Conservation (phyloP, 345 rosid species). For the Eucalyptus rudis region DNA sequence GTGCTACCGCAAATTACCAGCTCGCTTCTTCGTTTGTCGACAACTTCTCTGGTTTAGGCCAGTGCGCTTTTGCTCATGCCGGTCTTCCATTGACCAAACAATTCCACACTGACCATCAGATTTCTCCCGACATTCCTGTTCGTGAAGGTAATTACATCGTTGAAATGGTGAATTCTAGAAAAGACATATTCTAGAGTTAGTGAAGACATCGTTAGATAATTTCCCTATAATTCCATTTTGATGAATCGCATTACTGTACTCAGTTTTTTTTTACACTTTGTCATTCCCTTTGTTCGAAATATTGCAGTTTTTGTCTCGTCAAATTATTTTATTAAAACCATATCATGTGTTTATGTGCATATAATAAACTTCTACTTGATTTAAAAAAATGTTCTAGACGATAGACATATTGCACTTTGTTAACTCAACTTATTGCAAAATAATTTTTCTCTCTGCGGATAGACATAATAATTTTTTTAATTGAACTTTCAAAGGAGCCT, state of each 20-base stretch:
- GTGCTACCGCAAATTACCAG: neutral
- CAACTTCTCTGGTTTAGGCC: neutral
- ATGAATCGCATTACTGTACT: neutral
- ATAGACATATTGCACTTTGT: neutral
- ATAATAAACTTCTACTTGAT: neutral
- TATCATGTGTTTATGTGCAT: neutral
- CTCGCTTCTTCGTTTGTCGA: neutral
- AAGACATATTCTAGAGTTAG: neutral
- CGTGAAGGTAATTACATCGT: neutral
- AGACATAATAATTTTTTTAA: neutral
- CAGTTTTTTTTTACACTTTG: neutral
- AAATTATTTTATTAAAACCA: neutral
- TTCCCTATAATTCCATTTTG: neutral
- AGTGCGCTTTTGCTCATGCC: neutral
- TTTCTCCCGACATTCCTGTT: neutral
- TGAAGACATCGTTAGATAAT: neutral
- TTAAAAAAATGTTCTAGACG: neutral
- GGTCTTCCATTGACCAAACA: neutral
- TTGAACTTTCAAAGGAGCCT: neutral
- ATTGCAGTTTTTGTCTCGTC: neutral
- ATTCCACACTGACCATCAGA: neutral
- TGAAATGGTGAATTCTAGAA: neutral
- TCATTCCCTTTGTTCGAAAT: neutral
- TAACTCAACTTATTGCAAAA: neutral
- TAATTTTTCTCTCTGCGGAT: neutral